Evolutionary conservation across 306 rosid genomes (phyloP).

Genomic region (cucumber (Cucumis sativus)): Cucumber_9930_V3 NC_026656.2:12371501-12372000

Average conservation of each 20-base stretch:
- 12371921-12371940: neutral
- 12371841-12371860: constrained; percentile 78
- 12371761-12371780: constrained; percentile 77
- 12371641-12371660: constrained; percentile 57
- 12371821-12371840: constrained; percentile 62
- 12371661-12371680: constrained; percentile 74
- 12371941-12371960: neutral
- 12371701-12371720: constrained; percentile 70
- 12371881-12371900: constrained; percentile 11
- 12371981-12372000: constrained; percentile 25
- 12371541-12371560: constrained; percentile 74
- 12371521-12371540: constrained; percentile 66
- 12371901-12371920: neutral
- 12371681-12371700: constrained; percentile 79
- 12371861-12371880: constrained; percentile 71
- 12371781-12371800: constrained; percentile 60
- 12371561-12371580: constrained; percentile 49
- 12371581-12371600: constrained; percentile 67
- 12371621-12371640: constrained; percentile 72
- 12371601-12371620: constrained; percentile 81
- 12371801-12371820: constrained; percentile 34
- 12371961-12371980: constrained; percentile 21
- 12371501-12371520: constrained; percentile 90
- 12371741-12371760: constrained; percentile 63
- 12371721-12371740: constrained; percentile 67